Evolutionary conservation across 345 rosid species (phyloP).

Genomic region (Punica granatum): DNA sequence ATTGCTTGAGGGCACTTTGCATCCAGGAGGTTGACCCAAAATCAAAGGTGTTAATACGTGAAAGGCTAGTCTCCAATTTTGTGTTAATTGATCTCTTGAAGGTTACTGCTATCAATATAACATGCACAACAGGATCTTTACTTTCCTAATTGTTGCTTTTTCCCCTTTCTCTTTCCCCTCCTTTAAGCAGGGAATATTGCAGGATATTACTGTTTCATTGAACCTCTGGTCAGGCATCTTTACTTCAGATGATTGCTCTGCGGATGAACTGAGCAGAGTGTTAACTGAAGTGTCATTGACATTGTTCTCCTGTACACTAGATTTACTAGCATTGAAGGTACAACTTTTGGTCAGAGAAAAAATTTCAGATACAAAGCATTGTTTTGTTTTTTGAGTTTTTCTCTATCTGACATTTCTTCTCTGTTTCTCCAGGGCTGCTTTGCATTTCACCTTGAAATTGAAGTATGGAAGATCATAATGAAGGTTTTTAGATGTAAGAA

Average conservation of each 20-base stretch:
- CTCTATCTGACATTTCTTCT: constrained; percentile 12
- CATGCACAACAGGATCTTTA: constrained; percentile 3
- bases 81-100: constrained; percentile 16
- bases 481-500: constrained; percentile 43
- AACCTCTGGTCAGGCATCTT: constrained; percentile 50
- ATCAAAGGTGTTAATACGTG: constrained; percentile 58
- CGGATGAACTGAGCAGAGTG: constrained; percentile 24
- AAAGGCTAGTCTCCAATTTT: constrained; percentile 25
- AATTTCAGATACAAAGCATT: too few relatives aligned
- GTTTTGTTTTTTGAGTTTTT: not conserved
- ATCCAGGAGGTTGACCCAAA: constrained; percentile 66
- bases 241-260: constrained; percentile 19
- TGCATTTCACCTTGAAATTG: constrained; percentile 28
- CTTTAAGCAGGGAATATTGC: constrained; percentile 43
- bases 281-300: constrained; percentile 34
- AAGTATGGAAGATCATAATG: constrained; percentile 46
- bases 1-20: constrained; percentile 69
- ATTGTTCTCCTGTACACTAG: constrained; percentile 52
- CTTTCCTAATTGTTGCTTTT: constrained; percentile 12
- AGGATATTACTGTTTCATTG: constrained; percentile 52
- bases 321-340: constrained; percentile 80
- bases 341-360: not conserved
- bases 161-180: not conserved
- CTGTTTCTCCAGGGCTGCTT: constrained; percentile 48
- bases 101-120: not conserved